Evolutionary conservation across 2,329 filamentous ascomycete genomes (phyloP).

Genomic region (Phialocephala subalpina): DNA sequence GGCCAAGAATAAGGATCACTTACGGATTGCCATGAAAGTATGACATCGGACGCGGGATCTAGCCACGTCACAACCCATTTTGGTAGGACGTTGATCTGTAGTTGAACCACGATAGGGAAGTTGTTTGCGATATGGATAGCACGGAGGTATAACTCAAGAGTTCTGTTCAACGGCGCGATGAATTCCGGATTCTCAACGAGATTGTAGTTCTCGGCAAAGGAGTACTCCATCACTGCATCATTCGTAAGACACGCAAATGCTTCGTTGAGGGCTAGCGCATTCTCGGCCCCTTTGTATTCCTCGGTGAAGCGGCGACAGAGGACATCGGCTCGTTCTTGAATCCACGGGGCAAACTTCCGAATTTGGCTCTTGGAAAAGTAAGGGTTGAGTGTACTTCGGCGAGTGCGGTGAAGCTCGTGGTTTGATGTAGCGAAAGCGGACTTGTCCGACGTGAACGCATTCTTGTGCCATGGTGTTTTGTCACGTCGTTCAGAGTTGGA

Average conservation of each 20-base stretch:
- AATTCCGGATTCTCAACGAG: constrained; percentile 1
- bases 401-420: constrained; percentile 3
- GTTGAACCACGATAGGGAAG: not conserved
- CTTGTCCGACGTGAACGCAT: not conserved
- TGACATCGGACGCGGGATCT: not conserved
- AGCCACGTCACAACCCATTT: constrained; percentile 10
- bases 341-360: constrained; percentile 7
- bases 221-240: constrained; percentile 14
- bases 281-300: not conserved
- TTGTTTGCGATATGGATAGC: not conserved
- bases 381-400: constrained; percentile 1
- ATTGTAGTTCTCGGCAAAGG: constrained; percentile 13
- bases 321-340: not conserved
- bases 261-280: not conserved
- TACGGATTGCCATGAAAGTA: not conserved
- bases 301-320: constrained; percentile 9
- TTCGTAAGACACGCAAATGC: constrained; percentile 9
- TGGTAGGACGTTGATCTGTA: not conserved
- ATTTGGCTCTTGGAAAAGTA: constrained; percentile 9
- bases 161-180: not conserved
- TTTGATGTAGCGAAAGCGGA: not conserved
- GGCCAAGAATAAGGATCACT: not conserved
- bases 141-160: not conserved
- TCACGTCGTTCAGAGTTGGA: constrained; percentile 5
- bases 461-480: constrained; percentile 7